phyloP scores from a whole-genome alignment of 106 monocot genomes.

The Dioscorea alata region DNA sequence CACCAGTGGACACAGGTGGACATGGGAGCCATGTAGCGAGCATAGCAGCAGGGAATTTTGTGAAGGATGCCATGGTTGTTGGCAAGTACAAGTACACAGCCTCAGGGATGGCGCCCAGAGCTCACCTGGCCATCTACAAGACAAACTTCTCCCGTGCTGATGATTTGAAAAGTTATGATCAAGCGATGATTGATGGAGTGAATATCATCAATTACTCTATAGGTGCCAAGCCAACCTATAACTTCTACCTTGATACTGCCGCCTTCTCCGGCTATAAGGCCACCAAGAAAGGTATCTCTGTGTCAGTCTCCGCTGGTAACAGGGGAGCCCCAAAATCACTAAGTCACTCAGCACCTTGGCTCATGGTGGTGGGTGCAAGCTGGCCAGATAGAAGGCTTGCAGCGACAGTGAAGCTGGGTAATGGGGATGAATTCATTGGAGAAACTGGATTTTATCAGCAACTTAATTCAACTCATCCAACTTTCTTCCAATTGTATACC shows the following conservation, averaged over 20 bases:
- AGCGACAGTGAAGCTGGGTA: slow-evolving; percentile 7
- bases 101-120: slow-evolving; percentile 21
- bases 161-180: neutral
- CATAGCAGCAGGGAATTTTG: slow-evolving; percentile 17
- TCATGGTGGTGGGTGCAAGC: slow-evolving; percentile 18
- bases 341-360: slow-evolving; percentile 17
- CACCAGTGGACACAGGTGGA: neutral
- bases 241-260: neutral
- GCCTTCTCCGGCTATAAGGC: slow-evolving; percentile 15
- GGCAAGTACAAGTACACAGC: slow-evolving; percentile 3
- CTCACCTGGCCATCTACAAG: slow-evolving; percentile 27
- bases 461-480: neutral
- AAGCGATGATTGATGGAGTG: slow-evolving; percentile 16
- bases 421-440: slow-evolving; percentile 3
- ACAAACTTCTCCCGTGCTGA: neutral
- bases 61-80: slow-evolving; percentile 8
- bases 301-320: neutral
- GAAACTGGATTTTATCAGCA: slow-evolving; percentile 2
- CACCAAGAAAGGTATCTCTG: neutral
- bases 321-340: neutral
- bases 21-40: slow-evolving; percentile 24
- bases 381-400: slow-evolving; percentile 4
- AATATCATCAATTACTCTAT: slow-evolving; percentile 15
- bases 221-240: neutral
- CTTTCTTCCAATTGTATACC: neutral